Base-by-base conservation (phyloP, 129 eudicot species). In the Lonicera japonica region DNA sequence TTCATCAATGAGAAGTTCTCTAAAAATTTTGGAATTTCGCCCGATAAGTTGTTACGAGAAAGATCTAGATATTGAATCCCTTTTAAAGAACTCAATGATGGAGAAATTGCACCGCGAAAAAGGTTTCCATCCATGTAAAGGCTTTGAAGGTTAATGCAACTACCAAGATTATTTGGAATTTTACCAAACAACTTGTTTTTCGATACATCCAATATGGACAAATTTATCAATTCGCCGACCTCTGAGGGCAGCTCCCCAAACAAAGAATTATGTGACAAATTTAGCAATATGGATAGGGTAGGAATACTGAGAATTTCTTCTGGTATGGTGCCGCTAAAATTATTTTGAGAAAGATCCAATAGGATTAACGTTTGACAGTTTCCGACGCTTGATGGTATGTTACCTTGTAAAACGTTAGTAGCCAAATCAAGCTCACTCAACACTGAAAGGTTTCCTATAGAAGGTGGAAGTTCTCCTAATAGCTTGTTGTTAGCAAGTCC, bases 161-260 rank as follows among this genome's bases (percentile, higher is more conserved):
- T 21, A 1, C 62, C 41, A 5, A 69, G 3, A 0, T 25, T 36
- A 20, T 18, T 54, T 8, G 80, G 75, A 56, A 75, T 21, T 18
- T 39, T 16, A 9, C 80, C 75, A 45, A 12, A 45, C 14, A 45
- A 15, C 51, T 10, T 10, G 14, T 45, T 64, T 1, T 50, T 14
- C 16, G 48, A 25, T 1, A 50, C 1, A 23, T 50, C 58, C 5
- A 64, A 29, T 5, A 14, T 4, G 3, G 4, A 45, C n/a, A 64
- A 29, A 10, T 48, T 64, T 25, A 48, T 51, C 6, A 64, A 18
- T 21, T 51, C 40, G 0, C 69, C 69, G 15, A 48, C 47, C 16
- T 64, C 69, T 0, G 11, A 9, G 2, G 58, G 48, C 7, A 64
- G 25, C 16, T 45, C 2, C 51, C 59, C 69, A 25, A 3, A 0